Evolutionary conservation across 75 land plant species (phyloP), one percentile per base, ranked within the genome.

Genomic region (Gnetum montanum): DNA sequence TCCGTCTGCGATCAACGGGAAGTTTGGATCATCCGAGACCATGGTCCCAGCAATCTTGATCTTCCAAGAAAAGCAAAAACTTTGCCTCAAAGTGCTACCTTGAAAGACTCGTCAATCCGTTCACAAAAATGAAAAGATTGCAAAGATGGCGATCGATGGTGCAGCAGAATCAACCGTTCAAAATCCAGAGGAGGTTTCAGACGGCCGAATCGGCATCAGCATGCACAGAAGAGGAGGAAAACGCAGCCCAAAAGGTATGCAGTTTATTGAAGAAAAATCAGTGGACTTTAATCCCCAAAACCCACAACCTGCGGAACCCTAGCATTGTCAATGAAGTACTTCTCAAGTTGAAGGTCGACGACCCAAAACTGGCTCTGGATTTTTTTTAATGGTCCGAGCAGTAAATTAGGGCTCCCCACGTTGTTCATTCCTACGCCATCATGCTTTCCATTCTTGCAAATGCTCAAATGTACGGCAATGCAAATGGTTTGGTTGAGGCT

Each of bases 371-470:
- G 27, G 63, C 70, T 27, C 43, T 70, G 13, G 31, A 54, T 43
- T 78, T 78, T 62, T 66, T 73, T 55, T 5, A 49, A 33, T 78
- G 77, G 77, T 50, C 70, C 35, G 29, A 25, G 12, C 13, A 55
- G 20, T 64, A 48, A 28, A 38, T 64, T 65, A 54, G 34, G 33
- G 12, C 0, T 10, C 34, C 60, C 26, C 75, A 37, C 6, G 34
- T 31, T 20, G 31, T 72, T 26, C 4, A 59, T 58, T 64, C 68
- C 15, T 63, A 55, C 31, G 53, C 71, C 12, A 35, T 55, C 31
- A 47, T 77, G 0, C 54, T 69, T 8, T 45, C 67, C 8, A 1
- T 28, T 23, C 54, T 77, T 1, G 67, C 68, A 46, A 60, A 59
- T 37, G 55, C 64, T 6, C 35, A 31, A 16, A 55, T 67, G 40